A percentile compares a stretch with the other conserved stretches of the same genome.
Conservation (phyloP, 2,329 filamentous ascomycete species). For the Boeremia lycopersici region DNA sequence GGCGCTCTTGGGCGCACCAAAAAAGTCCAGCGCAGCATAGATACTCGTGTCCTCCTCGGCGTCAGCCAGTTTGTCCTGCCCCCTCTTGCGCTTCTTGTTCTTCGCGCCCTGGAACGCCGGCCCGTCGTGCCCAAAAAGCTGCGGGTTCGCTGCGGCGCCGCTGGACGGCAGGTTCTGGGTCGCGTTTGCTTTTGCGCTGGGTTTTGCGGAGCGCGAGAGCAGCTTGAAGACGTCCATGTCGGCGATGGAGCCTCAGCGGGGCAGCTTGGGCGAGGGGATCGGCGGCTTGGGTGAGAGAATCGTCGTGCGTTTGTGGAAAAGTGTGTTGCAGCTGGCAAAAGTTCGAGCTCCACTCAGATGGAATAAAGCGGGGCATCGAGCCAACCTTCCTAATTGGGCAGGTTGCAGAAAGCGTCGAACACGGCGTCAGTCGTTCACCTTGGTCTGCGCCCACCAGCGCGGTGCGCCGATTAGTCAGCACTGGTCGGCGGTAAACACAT, state of each 20-base stretch:
- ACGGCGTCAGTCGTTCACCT: background rate
- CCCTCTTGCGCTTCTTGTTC: conserved; percentile 52
- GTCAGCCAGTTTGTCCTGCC: conserved; percentile 22
- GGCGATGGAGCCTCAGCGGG: no score
- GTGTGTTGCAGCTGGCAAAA: conserved; percentile 16
- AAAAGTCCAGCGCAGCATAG: conserved; percentile 52
- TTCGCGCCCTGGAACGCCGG: conserved; percentile 23
- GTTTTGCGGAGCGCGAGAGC: conserved; percentile 71
- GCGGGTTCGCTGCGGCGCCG: conserved; percentile 68
- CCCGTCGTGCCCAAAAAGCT: conserved; percentile 63
- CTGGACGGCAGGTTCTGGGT: conserved; percentile 65
- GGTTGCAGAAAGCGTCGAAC: background rate
- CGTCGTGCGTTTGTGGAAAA: background rate
- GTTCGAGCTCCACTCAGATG: conserved; percentile 24
- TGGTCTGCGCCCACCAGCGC: background rate
- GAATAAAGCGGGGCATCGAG: conserved; percentile 17
- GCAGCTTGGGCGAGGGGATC: no score
- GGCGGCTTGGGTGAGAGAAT: background rate
- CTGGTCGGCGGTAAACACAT: background rate
- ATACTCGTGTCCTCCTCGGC: conserved; percentile 19
- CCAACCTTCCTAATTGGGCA: background rate
- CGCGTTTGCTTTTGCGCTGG: conserved; percentile 46
- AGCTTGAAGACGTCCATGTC: conserved; percentile 76
- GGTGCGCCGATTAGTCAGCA: background rate
- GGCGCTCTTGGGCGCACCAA: conserved; percentile 35